Base-by-base conservation (phyloP, 1,139 yeast species). In the Tardiomyces digboiensis region DNA sequence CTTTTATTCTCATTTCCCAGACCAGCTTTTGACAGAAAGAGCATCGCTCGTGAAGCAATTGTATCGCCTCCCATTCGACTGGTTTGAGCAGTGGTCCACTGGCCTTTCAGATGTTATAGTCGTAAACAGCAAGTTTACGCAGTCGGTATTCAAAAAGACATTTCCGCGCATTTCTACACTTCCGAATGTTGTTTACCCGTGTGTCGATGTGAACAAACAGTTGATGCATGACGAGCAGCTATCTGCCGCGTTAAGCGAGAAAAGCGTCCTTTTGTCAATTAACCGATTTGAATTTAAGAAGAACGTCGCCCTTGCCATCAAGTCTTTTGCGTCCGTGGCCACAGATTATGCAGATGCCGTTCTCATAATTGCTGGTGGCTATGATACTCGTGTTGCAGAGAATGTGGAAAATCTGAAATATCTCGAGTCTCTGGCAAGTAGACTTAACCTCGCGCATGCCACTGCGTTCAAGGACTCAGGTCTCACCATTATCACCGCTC, bases 1-100 rank as follows among this genome's bases (percentile, higher is more conserved):
- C 43, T 91, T 91, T 60, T 91, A 91, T 62, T 89, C 98, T 56
- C 99, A 91, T 65, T 91, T 91, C 63, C 98, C 99, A 0, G 99
- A 91, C 62, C 85, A 85, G 58, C 68, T 83, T 41, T 66, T 91
- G 42, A 80, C 96, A 0, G 69, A 71, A 21, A 80, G 82, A 42
- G 67, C 71, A 1, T 70, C 82, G 2, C 40, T 72, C 1, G 36
- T 83, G 13, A 82, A 87, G 54, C 67, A 66, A 47, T 44, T 84
- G 0, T 91, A 91, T 62, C 70, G 99, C 49, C 46, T 75, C 4
- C 94, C 97, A 0, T 91, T 91, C 62, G 95, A 91, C 63, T 56
- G 68, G 41, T 65, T 84, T 20, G 99, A 91, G 64, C 88, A 85
- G 52, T 72, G 84, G 69, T 75, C 95, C 3, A 87, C 95, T 14